phyloP scores from a whole-genome alignment of 108 stramenopile genomes.

The Pseudonitzschia multistriata region DNA sequence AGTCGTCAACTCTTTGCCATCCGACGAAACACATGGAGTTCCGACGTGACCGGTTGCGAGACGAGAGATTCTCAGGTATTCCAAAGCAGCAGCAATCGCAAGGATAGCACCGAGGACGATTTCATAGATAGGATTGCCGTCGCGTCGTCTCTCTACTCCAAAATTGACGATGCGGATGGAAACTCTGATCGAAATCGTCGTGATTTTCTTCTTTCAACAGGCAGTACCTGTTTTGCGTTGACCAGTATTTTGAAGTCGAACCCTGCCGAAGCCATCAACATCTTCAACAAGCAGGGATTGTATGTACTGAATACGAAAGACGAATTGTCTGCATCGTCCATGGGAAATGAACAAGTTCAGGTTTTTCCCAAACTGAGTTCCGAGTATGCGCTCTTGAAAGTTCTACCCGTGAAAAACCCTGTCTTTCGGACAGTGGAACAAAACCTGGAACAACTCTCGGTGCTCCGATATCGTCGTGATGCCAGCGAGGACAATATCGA shows the following conservation, averaged over 20 bases:
- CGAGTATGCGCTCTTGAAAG: slow-evolving; percentile 60
- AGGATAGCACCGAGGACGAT: background rate
- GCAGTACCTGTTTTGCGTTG: slow-evolving; percentile 5
- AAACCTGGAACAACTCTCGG: slow-evolving; percentile 43
- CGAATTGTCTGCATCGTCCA: slow-evolving; percentile 11
- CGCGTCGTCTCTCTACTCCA: background rate
- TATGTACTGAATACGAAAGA: slow-evolving; percentile 23
- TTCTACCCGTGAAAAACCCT: slow-evolving; percentile 71
- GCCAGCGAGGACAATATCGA: slow-evolving; percentile 12
- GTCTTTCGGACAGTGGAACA: slow-evolving; percentile 64
- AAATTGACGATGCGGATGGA: background rate
- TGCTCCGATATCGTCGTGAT: slow-evolving; percentile 17
- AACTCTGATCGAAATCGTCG: background rate
- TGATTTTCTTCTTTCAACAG: slow-evolving; percentile 9
- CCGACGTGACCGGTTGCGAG: background rate
- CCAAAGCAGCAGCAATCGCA: background rate
- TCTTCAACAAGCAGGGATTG: slow-evolving; percentile 9
- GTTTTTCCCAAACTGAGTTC: slow-evolving; percentile 28
- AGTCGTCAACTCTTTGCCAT: background rate
- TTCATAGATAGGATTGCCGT: too few species aligned
- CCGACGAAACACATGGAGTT: background rate
- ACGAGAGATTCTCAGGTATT: background rate
- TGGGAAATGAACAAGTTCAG: slow-evolving; percentile 31
- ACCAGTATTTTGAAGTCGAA: background rate
- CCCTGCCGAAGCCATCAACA: slow-evolving; percentile 5